These are phyloP conservation scores for Bocquillonia castaneifolia DNA, from an alignment of 441 rosid species.

Conservation along the genomic window DNA sequence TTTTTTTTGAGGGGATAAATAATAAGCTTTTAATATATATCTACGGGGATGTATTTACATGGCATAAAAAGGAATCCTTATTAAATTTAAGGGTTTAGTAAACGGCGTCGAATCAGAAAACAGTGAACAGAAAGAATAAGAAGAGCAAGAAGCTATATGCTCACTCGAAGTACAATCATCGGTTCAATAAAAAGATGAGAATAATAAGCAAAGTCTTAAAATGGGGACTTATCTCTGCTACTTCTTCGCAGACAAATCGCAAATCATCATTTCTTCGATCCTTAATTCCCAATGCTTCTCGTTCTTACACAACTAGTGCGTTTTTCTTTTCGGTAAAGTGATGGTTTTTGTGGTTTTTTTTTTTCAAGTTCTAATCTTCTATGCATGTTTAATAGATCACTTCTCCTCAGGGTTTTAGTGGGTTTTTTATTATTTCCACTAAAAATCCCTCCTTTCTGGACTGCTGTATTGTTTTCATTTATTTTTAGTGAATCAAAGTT, in stretches of 20 bases:
- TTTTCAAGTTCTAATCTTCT: neutral
- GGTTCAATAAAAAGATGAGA: no score
- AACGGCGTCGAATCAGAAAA: no score
- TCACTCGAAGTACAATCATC: no score
- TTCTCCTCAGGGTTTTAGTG: neutral
- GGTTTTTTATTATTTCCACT: neutral
- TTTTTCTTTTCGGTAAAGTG: neutral
- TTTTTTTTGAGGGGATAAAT: no score
- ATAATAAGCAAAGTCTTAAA: no score
- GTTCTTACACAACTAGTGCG: conserved; percentile 46
- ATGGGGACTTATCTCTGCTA: conserved; percentile 23
- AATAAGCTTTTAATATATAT: no score
- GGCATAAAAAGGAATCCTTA: no score
- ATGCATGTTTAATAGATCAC: neutral
- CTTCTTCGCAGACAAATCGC: conserved; percentile 12
- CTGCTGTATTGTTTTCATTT: neutral
- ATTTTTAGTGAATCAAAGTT: neutral
- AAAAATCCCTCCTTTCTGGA: neutral
- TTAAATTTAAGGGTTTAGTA: no score
- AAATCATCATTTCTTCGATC: conserved; percentile 28
- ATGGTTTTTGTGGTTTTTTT: neutral
- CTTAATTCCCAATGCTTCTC: conserved; percentile 19
- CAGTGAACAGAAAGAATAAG: no score
- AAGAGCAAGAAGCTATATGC: no score
- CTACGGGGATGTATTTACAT: no score